Percentiles rank a stretch among this genome's conserved stretches.
phyloP scores from a whole-genome alignment of 2,329 filamentous ascomycete genomes.

The Lojkania enalia region DNA sequence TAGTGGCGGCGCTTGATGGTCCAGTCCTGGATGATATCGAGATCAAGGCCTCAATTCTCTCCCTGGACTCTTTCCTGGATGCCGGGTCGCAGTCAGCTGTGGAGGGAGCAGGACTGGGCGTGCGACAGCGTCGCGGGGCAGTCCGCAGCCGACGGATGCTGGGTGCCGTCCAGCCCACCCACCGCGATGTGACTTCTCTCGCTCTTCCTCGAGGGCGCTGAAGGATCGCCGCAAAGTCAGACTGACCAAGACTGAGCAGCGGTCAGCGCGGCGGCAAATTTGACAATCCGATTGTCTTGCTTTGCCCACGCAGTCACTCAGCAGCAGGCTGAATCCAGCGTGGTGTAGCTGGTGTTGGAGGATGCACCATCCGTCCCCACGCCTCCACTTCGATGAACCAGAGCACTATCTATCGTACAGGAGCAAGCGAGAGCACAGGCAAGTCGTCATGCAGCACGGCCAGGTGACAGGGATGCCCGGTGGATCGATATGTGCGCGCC shows the following conservation, averaged over 20 bases:
- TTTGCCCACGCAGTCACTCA: constrained; percentile 5
- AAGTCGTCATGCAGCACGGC: constrained; percentile 4
- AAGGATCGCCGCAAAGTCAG: neutral
- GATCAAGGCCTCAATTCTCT: neutral
- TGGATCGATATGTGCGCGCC: constrained; percentile 2
- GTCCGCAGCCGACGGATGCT: too few species aligned
- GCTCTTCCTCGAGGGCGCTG: too few species aligned
- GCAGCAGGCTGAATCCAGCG: constrained; percentile 1
- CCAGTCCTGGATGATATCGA: neutral
- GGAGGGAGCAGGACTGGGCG: neutral
- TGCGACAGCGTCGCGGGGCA: too few species aligned
- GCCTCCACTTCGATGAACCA: neutral
- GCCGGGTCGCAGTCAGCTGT: neutral
- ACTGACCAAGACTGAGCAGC: neutral
- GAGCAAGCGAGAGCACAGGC: constrained; percentile 5
- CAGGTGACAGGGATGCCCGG: constrained; percentile 7
- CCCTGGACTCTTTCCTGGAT: neutral
- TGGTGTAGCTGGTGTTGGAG: constrained; percentile 2
- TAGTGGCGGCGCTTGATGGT: neutral
- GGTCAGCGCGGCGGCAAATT: neutral
- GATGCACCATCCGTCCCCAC: neutral
- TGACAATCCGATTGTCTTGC: neutral
- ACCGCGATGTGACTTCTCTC: neutral
- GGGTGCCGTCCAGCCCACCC: too few species aligned
- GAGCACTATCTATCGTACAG: neutral